Base-by-base conservation (phyloP, 306 rosid species). In the Glycine soja region DNA sequence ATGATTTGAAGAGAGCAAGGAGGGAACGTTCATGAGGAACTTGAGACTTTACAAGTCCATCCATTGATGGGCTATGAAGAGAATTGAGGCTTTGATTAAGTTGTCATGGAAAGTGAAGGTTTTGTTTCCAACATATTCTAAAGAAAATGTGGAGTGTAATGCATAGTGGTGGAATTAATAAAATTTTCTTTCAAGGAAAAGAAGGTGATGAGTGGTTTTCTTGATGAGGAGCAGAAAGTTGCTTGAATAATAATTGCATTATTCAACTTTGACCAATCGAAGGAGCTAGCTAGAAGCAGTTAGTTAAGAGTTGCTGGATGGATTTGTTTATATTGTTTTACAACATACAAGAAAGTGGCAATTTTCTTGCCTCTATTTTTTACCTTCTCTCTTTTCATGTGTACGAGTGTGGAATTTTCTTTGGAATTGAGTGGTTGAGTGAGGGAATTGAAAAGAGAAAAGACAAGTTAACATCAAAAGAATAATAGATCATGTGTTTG, bases 61-160 rank as follows among this genome's bases (percentile, higher is more conserved):
- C 90, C 95, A 89, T 93, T 81, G 90, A 36, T 72, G 81, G 73
- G 38, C 52, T 66, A 34, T 77, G 62, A 68, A 64, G 12, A 56
- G 15, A 16, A 72, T 15, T 52, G 70, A 81, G 52, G 32, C 64
- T 59, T 58, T 36, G 61, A 59, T 78, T 65, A 77, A 75, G 53
- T 67, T 84, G 56, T 74, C 30, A 24, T 24, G 30, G 30, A 1
- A 24, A 24, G 30, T 24, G 30, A 24, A 24, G 30, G 30, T 24
- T 24, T 74, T 70, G 59, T 43, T 51, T 68, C 34, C 40, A 40
- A 13, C 38, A 77, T 65, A 10, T 53, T 87, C 56, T 64, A 24
- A 64, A 51, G 75, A 84, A 72, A 79, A 78, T 74, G 81, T 72
- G 76, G 40, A 62, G 19, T 71, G 77, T 36, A 58, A 30, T 74